phyloP scores from a whole-genome alignment of 805 yeast species.

The Candida sanyiensis region DNA sequence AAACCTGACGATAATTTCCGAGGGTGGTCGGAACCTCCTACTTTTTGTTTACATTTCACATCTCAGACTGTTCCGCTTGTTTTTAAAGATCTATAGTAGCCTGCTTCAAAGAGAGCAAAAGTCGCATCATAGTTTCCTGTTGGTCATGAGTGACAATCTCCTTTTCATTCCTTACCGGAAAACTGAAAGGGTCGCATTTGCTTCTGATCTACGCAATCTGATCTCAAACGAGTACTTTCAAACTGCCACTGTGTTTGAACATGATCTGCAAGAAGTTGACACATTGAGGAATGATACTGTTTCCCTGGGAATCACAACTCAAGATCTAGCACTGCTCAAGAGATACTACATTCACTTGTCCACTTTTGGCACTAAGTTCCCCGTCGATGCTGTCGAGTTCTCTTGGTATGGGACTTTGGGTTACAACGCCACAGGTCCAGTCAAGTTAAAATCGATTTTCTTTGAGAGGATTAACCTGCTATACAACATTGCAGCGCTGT shows the following conservation, averaged over 20 bases:
- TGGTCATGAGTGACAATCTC: conserved; percentile 35
- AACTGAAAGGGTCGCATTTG: conserved; percentile 38
- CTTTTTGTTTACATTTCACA: too few species aligned
- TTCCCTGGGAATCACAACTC: conserved; percentile 31
- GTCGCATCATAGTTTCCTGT: too few species aligned
- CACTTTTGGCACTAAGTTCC: conserved; percentile 50
- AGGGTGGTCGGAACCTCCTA: too few species aligned
- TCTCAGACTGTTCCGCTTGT: too few species aligned
- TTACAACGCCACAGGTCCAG: conserved; percentile 44
- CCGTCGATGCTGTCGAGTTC: conserved; percentile 53
- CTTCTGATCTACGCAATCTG: conserved; percentile 33
- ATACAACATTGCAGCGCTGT: conserved; percentile 64
- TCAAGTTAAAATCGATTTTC: conserved; percentile 40
- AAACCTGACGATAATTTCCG: too few species aligned
- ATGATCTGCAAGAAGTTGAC: conserved; percentile 39
- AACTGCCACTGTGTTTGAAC: conserved; percentile 34
- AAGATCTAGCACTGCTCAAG: conserved; percentile 33
- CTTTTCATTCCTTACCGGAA: conserved; percentile 47
- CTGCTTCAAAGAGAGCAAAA: too few species aligned
- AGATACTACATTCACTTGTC: conserved; percentile 44
- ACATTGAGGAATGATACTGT: conserved; percentile 39
- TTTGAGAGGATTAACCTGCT: conserved; percentile 60
- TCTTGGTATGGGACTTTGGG: conserved; percentile 73
- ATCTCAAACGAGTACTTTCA: conserved; percentile 46
- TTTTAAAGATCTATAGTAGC: too few species aligned